Evolutionary conservation across 805 yeast species (phyloP).

Genomic region (Yamadazyma olivae): DNA sequence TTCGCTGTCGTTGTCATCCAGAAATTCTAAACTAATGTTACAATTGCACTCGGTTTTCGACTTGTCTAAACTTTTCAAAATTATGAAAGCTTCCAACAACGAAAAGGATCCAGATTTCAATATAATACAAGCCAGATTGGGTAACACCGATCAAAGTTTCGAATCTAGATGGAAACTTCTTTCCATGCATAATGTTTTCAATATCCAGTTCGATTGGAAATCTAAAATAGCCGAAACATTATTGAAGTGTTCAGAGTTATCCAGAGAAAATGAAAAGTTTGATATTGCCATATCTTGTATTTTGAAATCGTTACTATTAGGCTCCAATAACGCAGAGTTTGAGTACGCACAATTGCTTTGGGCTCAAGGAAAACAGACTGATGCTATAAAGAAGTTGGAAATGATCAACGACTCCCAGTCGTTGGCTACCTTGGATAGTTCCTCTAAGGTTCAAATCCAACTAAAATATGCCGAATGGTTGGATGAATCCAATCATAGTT

Average conservation of each 20-base stretch:
- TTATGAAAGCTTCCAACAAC: background rate
- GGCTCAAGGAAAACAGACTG: conserved; percentile 84
- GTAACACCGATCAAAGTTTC: conserved; percentile 44
- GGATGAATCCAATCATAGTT: conserved; percentile 79
- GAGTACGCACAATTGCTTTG: conserved; percentile 83
- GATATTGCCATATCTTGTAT: conserved; percentile 72
- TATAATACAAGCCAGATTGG: conserved; percentile 25
- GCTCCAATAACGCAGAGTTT: conserved; percentile 46
- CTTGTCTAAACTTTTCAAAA: conserved; percentile 21
- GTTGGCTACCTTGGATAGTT: background rate
- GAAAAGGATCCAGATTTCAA: conserved; percentile 2
- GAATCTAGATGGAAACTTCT: conserved; percentile 58
- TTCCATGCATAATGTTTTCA: conserved; percentile 44
- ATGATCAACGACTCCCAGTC: conserved; percentile 27
- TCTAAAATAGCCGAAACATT: conserved; percentile 46
- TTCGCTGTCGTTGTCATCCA: conserved; percentile 35
- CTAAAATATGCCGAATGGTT: conserved; percentile 85
- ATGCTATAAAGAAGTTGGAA: conserved; percentile 69
- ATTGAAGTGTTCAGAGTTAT: conserved; percentile 57
- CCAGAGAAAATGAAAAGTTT: conserved; percentile 64
- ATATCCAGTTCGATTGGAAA: conserved; percentile 1
- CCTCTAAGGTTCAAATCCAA: conserved; percentile 46
- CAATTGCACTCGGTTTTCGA: conserved; percentile 38
- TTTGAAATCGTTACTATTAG: conserved; percentile 52
- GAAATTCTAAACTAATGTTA: conserved; percentile 34